Evolutionary conservation across 495 filamentous ascomycete genomes (phyloP), one percentile per base, ranked within the genome.

Genomic region (Cladorrhinum samala): DNA sequence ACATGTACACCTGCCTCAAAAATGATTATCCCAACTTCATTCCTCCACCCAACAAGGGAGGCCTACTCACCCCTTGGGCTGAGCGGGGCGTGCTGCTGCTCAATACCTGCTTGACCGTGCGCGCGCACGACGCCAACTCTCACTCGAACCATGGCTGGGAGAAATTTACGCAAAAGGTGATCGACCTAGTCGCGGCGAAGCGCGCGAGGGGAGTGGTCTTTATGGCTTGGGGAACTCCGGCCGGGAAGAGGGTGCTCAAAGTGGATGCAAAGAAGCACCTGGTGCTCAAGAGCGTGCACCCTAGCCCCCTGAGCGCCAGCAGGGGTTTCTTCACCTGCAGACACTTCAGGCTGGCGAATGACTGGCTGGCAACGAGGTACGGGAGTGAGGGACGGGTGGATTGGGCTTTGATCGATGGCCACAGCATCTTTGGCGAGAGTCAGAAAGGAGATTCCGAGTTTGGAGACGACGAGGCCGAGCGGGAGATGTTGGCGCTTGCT

Each of bases 61-160:
- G 93, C 2, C 77, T 94, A 1, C 76, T 98, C 14, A 95, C 81
- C 0, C 90, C 91, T 4, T 98, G 93, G 93, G 92, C 93, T 3
- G 86, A 95, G 57, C 82, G 85, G 21, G 93, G 93, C 42, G 89
- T 98, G 1, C 76, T 98, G 19, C 75, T 97, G 67, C 78, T 98
- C 48, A 98, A 98, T 68, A 89, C 93, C 9, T 92, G 87, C 58
- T 77, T 98, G 14, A 96, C 93, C 0, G 93, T 98, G 39, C 84
- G 88, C 20, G 88, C 88, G 17, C 88, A 92, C 64, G 81, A 91
- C 50, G 82, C 93, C 17, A 90, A 89, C 62, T 87, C 82, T 33
- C 93, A 98, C 66, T 71, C 83, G 0, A 82, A 84, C 58, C 81
- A 81, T 46, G 93, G 93, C 11, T 98, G 93, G 93, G 94, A 98